Evolutionary conservation across 495 filamentous ascomycete species (phyloP), one percentile per base, ranked within the genome.

Genomic region (Lasiosphaeria miniovina): DNA sequence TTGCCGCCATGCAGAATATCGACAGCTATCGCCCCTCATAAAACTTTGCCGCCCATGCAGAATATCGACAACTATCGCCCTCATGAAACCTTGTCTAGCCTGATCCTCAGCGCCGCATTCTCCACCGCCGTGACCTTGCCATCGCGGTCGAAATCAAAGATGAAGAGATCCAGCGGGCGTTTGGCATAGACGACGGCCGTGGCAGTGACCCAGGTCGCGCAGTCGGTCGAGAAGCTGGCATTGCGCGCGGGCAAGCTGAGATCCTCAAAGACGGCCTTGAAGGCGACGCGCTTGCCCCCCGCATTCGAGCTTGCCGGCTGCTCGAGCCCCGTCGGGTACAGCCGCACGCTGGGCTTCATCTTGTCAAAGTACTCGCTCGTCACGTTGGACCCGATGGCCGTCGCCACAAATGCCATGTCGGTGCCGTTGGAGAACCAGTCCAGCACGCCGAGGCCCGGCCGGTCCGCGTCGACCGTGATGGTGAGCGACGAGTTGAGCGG

Each of bases 371-470:
- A 72, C 1, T 62, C 60, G 7, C 53, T 12, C 0, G 60, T 57
- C 10, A 75, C 49, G 45, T 73, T 73, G 40, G 62, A 61, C 17
- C 59, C 63, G 17, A 73, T 62, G 10, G 67, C 75, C 6, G 74
- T 64, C 0, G 67, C 65, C 14, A 70, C 58, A 53, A 67, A 64
- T 31, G 76, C 54, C 52, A 80, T 66, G 54, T 78, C 69, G 4
- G 77, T 81, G 32, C 78, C 72, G 61, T 84, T 82, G 65, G 72
- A 77, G 48, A 82, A 69, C 78, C 79, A 84, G 32, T 67, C 56
- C 1, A 67, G 61, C 31, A 85, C 68, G 10, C 68, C 65, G 2
- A 84, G 69, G 0, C 80, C 82, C 0, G 78, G 76, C 8, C 67
- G 67, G 17, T 53, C 53, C 4, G 52, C 14, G 52, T 76, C 68